phyloP scores from a whole-genome alignment of 2,329 filamentous ascomycete genomes.

The Colletotrichum sp. region DNA sequence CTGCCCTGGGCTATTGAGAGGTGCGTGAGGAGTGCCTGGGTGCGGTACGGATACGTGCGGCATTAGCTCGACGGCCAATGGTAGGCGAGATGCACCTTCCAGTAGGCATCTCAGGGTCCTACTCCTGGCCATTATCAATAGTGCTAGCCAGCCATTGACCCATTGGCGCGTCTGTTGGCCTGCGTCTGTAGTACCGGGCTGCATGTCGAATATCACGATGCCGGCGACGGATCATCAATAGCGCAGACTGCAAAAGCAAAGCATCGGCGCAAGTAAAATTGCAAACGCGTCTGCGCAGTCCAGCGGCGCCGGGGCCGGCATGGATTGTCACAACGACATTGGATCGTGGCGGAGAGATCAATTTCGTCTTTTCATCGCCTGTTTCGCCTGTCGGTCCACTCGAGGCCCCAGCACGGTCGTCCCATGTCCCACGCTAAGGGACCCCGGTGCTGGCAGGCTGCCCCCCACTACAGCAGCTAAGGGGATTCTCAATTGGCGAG shows the following conservation, averaged over 20 bases:
- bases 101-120: background rate
- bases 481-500: background rate
- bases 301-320: background rate
- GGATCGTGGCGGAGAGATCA: constrained; percentile 18
- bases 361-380: constrained; percentile 19
- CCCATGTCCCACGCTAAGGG: constrained; percentile 15
- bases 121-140: background rate
- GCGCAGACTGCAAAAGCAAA: constrained; percentile 15
- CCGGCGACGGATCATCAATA: constrained; percentile 8
- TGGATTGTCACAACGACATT: constrained; percentile 17
- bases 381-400: constrained; percentile 15
- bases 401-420: constrained; percentile 9
- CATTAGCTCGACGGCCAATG: background rate
- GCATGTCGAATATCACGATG: background rate
- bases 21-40: background rate
- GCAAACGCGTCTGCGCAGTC: background rate
- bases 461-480: background rate
- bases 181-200: background rate
- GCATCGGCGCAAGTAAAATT: constrained; percentile 8
- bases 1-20: background rate
- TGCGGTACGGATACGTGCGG: background rate
- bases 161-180: background rate
- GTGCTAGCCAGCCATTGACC: background rate
- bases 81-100: background rate
- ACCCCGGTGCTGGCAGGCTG: background rate